Evolutionary conservation across 2,329 filamentous ascomycete species (phyloP).

Genomic region (Chaetomium sp.): DNA sequence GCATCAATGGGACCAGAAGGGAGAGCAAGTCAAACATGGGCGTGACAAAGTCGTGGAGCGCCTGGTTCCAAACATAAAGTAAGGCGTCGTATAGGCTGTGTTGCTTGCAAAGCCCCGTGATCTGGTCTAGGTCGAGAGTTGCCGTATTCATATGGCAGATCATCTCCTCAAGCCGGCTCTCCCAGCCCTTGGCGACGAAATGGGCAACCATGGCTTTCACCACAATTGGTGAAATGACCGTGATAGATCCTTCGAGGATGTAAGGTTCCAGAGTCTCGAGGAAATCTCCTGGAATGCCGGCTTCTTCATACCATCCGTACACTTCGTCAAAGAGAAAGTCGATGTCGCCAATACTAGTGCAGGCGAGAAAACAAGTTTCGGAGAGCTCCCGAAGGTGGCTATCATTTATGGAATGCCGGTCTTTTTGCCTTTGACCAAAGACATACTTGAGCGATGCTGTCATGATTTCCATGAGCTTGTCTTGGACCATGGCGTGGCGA

Average conservation of each 20-base stretch:
- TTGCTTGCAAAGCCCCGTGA: constrained; percentile 84
- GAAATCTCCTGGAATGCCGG: constrained; percentile 66
- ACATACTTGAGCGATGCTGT: constrained; percentile 84
- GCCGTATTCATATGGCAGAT: constrained; percentile 87
- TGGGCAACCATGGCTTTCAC: constrained; percentile 81
- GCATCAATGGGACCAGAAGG: constrained; percentile 56
- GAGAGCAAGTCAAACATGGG: constrained; percentile 77
- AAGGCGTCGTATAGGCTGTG: constrained; percentile 90
- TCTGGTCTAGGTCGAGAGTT: constrained; percentile 89
- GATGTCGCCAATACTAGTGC: constrained; percentile 66
- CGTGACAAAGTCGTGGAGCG: constrained; percentile 81
- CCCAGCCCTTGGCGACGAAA: constrained; percentile 69
- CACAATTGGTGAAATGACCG: constrained; percentile 68
- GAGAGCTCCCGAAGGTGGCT: constrained; percentile 69
- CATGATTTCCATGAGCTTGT: constrained; percentile 90
- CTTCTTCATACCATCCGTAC: constrained; percentile 84
- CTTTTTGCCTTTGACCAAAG: constrained; percentile 60
- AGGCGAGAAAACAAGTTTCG: constrained; percentile 76
- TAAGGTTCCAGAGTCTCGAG: constrained; percentile 84
- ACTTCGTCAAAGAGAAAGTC: constrained; percentile 89
- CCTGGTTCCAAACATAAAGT: constrained; percentile 95
- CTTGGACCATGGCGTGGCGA: constrained; percentile 74
- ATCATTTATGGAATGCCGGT: constrained; percentile 41
- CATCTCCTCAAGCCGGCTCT: constrained; percentile 80
- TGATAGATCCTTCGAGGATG: constrained; percentile 72